These are phyloP conservation scores for Claviceps spartinae DNA, from an alignment of 2,329 filamentous ascomycete species.

Conservation along the genomic window DNA sequence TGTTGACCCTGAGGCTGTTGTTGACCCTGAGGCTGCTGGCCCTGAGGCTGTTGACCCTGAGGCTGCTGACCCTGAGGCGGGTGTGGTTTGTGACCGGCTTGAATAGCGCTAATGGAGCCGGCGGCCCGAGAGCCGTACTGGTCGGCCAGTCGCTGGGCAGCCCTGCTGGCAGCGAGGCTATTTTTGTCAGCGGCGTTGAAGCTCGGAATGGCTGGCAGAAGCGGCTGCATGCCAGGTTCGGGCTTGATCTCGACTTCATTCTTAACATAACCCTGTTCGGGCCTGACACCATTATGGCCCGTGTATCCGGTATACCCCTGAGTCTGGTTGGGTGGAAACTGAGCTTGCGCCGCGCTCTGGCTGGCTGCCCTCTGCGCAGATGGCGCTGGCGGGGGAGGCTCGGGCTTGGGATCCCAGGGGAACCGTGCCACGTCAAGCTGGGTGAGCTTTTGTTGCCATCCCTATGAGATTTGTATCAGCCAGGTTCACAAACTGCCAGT, in stretches of 20 bases:
- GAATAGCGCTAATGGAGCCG: constrained; percentile 52
- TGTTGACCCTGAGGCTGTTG: too few relatives aligned
- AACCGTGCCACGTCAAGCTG: constrained; percentile 75
- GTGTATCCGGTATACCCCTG: constrained; percentile 16
- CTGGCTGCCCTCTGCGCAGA: constrained; percentile 12
- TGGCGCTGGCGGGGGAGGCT: constrained; percentile 31
- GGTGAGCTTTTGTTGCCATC: constrained; percentile 87
- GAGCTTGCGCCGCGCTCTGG: constrained; percentile 14
- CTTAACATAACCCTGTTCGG: constrained; percentile 32
- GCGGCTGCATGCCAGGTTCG: constrained; percentile 25
- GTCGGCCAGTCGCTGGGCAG: constrained; percentile 40
- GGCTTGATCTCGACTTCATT: constrained; percentile 32
- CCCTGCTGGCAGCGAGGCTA: constrained; percentile 37
- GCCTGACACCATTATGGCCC: constrained; percentile 25
- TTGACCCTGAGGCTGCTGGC: too few relatives aligned
- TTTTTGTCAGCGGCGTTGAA: constrained; percentile 22
- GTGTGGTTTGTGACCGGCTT: constrained; percentile 23
- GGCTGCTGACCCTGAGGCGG: too few relatives aligned
- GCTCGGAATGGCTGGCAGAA: constrained; percentile 19
- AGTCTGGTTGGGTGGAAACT: constrained; percentile 19
- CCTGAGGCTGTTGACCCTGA: too few relatives aligned
- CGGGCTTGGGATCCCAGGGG: constrained; percentile 86
- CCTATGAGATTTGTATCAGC: constrained; percentile 35
- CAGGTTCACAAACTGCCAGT: not conserved
- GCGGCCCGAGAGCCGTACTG: constrained; percentile 52